Evolutionary conservation across 2,329 filamentous ascomycete genomes (phyloP).

Genomic region (Fusarium sp.): DNA sequence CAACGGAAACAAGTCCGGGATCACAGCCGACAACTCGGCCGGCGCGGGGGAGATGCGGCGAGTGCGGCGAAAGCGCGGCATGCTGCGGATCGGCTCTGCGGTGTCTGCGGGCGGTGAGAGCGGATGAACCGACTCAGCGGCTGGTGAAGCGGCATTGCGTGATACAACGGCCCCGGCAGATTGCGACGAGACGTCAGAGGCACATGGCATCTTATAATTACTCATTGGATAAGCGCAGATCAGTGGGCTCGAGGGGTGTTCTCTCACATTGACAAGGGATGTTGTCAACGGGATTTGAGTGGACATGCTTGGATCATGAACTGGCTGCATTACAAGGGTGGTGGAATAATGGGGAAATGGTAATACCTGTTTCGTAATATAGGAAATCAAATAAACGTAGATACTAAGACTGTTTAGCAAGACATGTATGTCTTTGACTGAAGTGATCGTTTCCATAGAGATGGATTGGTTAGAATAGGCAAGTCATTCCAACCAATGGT

Average conservation of each 20-base stretch:
- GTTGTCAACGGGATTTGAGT: conserved; percentile 1
- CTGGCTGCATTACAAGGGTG: conserved; percentile 10
- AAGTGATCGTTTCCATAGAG: neutral
- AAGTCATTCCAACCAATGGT: conserved; percentile 27
- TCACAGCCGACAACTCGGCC: conserved; percentile 33
- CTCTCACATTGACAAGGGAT: conserved; percentile 17
- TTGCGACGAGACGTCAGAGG: conserved; percentile 27
- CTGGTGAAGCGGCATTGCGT: conserved; percentile 41
- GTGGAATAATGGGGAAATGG: conserved; percentile 28
- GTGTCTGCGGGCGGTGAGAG: conserved; percentile 26
- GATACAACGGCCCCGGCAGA: conserved; percentile 36
- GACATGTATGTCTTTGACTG: neutral
- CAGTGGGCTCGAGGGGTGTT: conserved; percentile 1
- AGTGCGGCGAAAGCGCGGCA: conserved; percentile 46
- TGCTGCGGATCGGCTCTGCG: conserved; percentile 21
- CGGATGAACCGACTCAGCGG: conserved; percentile 33
- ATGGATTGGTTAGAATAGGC: neutral
- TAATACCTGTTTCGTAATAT: conserved; percentile 28
- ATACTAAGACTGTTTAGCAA: conserved; percentile 10
- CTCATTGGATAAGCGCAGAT: conserved; percentile 13
- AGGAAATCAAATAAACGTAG: conserved; percentile 26
- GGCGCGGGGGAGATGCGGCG: conserved; percentile 39
- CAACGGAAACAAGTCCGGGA: conserved; percentile 31
- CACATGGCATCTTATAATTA: conserved; percentile 23
- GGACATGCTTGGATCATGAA: conserved; percentile 19